phyloP scores from a whole-genome alignment of 441 rosid genomes.

The Jatropha podagrica region DNA sequence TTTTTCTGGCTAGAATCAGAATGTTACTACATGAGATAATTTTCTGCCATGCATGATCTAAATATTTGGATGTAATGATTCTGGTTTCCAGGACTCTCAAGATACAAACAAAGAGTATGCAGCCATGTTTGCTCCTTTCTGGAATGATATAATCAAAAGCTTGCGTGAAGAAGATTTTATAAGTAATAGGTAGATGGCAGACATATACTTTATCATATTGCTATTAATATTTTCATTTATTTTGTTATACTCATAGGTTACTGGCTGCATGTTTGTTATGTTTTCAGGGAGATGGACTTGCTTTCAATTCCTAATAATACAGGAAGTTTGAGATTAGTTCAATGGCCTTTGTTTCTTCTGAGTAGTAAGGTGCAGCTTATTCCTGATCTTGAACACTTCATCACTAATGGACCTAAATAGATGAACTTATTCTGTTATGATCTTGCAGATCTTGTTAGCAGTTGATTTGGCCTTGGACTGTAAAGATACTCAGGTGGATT shows the following conservation, averaged over 20 bases:
- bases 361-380: constrained; percentile 83
- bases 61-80: constrained; percentile 7
- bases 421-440: not conserved
- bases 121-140: constrained; percentile 95
- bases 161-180: constrained; percentile 98
- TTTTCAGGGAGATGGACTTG: constrained; percentile 93
- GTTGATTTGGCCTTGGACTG: constrained; percentile 96
- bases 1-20: constrained; percentile 2
- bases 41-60: not conserved
- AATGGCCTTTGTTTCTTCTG: constrained; percentile 99
- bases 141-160: constrained; percentile 98
- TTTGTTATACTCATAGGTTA: constrained; percentile 3
- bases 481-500: constrained; percentile 75
- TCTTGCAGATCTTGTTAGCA: constrained; percentile 84
- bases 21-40: not conserved
- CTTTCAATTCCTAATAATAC: constrained; percentile 93
- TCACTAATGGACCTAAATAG: constrained; percentile 23
- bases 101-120: constrained; percentile 78
- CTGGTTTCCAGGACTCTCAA: constrained; percentile 60
- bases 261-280: constrained; percentile 19
- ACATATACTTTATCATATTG: constrained; percentile 23
- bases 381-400: constrained; percentile 16
- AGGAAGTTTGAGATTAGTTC: constrained; percentile 91
- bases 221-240: constrained; percentile 14
- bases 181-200: constrained; percentile 68